phyloP scores from a whole-genome alignment of 164 flowering plant genomes.

The Magnolia changhungtana region DNA sequence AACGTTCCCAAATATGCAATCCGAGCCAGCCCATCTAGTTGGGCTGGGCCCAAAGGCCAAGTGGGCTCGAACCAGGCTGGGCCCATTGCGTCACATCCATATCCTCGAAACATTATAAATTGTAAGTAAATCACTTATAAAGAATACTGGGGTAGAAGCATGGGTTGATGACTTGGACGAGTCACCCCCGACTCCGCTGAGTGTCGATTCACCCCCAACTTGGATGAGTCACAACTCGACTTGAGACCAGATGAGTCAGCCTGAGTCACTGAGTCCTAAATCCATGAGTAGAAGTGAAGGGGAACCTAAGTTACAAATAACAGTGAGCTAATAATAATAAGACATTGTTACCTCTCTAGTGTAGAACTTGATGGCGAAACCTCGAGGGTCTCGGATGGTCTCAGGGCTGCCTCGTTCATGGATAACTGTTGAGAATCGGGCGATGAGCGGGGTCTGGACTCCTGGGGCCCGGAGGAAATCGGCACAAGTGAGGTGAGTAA shows the following conservation, averaged over 20 bases:
- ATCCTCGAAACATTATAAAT: no score
- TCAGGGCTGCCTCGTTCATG: slow-evolving; percentile 95
- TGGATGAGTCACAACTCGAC: background rate
- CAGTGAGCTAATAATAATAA: background rate
- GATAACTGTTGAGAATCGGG: slow-evolving; percentile 77
- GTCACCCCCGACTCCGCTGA: background rate
- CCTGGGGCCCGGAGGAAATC: slow-evolving; percentile 89
- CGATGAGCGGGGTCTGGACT: slow-evolving; percentile 80
- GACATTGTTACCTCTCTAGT: slow-evolving; percentile 65
- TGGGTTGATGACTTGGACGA: no score
- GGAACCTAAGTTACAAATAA: background rate
- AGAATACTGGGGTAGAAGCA: no score
- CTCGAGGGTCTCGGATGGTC: slow-evolving; percentile 76
- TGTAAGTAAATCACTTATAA: no score
- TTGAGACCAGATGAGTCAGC: background rate
- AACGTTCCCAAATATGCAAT: no score
- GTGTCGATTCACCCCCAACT: background rate
- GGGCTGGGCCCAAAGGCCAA: no score
- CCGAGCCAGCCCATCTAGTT: no score
- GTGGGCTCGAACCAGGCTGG: no score
- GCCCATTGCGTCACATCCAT: no score
- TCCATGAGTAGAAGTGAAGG: no score
- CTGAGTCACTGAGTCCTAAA: no score
- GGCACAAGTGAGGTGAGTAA: slow-evolving; percentile 77
- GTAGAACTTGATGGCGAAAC: slow-evolving; percentile 73